A percentile compares a stretch with the other conserved stretches of the same genome.
phyloP scores from a whole-genome alignment of 2,329 filamentous ascomycete genomes.

The Tolypocladium ovalisporum region DNA sequence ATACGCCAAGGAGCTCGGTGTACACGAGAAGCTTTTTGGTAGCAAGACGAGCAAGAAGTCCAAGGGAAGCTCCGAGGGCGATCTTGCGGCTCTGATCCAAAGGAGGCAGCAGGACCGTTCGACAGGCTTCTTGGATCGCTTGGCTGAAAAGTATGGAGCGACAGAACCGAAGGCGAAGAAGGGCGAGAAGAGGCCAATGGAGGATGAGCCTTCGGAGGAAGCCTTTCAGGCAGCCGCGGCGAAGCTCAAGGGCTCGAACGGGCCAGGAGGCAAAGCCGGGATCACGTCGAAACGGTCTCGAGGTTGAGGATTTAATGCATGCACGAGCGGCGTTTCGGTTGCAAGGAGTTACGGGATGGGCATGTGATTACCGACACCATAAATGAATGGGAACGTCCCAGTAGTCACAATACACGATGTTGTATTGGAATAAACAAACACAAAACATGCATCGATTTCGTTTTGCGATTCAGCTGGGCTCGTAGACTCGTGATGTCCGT shows the following conservation, averaged over 20 bases:
- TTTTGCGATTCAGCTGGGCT: background rate
- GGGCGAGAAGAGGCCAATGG: slow-evolving; percentile 40
- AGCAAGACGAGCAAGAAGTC: slow-evolving; percentile 34
- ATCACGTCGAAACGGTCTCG: slow-evolving; percentile 1
- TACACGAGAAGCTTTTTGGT: slow-evolving; percentile 59
- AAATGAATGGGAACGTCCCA: background rate
- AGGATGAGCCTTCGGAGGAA: slow-evolving; percentile 54
- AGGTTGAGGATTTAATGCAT: background rate
- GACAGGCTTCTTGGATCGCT: slow-evolving; percentile 54
- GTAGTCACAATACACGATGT: background rate
- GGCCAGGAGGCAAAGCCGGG: background rate
- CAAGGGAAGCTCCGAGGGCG: slow-evolving; percentile 34
- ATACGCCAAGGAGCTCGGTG: slow-evolving; percentile 62
- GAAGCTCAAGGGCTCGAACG: slow-evolving; percentile 25
- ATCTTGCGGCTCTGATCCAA: slow-evolving; percentile 64
- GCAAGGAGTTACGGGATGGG: background rate
- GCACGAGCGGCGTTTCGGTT: background rate
- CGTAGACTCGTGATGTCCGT: background rate
- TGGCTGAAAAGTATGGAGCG: slow-evolving; percentile 67
- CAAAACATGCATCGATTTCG: background rate
- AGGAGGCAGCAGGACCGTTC: slow-evolving; percentile 54
- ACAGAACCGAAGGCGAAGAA: slow-evolving; percentile 32
- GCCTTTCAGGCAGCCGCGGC: slow-evolving; percentile 48
- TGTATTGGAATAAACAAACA: too few relatives aligned
- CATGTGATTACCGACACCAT: background rate